Percentiles rank a stretch among this genome's conserved stretches.
Evolutionary conservation across 768 basidiomycete genomes (phyloP).

Genomic region (Boletus subparvulus): DNA sequence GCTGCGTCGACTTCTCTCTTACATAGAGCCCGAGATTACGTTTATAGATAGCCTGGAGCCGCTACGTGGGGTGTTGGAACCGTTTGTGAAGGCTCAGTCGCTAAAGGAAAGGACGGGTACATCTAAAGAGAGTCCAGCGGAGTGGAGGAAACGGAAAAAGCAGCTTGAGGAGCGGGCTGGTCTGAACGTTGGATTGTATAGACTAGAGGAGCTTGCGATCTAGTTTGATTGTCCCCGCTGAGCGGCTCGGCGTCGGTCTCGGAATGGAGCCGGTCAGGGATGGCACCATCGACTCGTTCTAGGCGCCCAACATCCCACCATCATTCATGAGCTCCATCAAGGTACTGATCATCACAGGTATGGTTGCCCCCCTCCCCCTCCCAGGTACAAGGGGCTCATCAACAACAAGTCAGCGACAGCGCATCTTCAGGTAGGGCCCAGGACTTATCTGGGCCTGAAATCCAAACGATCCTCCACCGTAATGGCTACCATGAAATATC

Average conservation of each 20-base stretch:
- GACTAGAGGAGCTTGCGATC: slow-evolving; percentile 67
- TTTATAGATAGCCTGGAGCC: slow-evolving; percentile 50
- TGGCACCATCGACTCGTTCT: too few species aligned
- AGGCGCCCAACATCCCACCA: neutral
- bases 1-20: slow-evolving; percentile 48
- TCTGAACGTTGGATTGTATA: slow-evolving; percentile 63
- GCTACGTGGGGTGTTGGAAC: slow-evolving; percentile 61
- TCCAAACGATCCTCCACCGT: slow-evolving; percentile 48
- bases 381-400: slow-evolving; percentile 1
- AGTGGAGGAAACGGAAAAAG: slow-evolving; percentile 56
- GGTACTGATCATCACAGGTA: slow-evolving; percentile 31
- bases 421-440: slow-evolving; percentile 46
- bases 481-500: slow-evolving; percentile 39
- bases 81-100: slow-evolving; percentile 56
- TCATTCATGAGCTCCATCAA: slow-evolving; percentile 24
- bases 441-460: slow-evolving; percentile 68
- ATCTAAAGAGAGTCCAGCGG: slow-evolving; percentile 34
- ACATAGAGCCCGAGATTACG: slow-evolving; percentile 55
- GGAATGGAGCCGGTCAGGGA: too few species aligned
- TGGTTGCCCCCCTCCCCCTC: neutral
- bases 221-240: slow-evolving; percentile 23
- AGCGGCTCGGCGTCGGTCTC: neutral
- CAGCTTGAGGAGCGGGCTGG: slow-evolving; percentile 51
- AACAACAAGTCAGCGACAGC: slow-evolving; percentile 62
- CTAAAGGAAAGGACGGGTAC: slow-evolving; percentile 43